Conservation (phyloP, 2,329 filamentous ascomycete species). For the Ophiocordyceps unilateralis region DNA sequence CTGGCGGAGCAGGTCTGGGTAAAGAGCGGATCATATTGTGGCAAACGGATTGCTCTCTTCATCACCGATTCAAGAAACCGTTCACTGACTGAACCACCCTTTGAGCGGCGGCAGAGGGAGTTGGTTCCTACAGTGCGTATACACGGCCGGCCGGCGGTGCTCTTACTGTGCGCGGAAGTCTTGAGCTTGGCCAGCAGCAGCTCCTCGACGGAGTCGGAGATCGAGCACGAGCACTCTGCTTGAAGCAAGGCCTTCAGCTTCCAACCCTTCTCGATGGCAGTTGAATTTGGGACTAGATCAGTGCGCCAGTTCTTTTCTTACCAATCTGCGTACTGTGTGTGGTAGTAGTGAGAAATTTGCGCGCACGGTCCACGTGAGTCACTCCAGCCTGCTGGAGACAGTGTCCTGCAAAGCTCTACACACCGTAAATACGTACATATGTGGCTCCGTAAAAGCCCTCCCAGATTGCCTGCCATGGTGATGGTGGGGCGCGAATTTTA, state of each 20-base stretch:
- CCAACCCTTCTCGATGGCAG: too few species aligned
- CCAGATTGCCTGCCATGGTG: constrained; percentile 12
- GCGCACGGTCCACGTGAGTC: not conserved
- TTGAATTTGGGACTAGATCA: too few species aligned
- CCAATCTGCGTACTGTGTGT: too few species aligned
- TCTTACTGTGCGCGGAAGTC: not conserved
- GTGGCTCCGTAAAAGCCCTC: constrained; percentile 9
- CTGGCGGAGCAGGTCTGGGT: too few species aligned
- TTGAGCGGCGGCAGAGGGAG: too few species aligned
- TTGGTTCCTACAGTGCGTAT: not conserved
- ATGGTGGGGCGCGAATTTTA: constrained; percentile 24
- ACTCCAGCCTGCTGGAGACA: not conserved
- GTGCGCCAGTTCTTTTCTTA: too few species aligned
- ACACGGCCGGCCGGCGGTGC: not conserved
- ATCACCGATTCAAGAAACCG: too few species aligned
- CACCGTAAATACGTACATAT: constrained; percentile 1
- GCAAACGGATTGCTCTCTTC: not conserved
- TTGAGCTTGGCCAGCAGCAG: not conserved
- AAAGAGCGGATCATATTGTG: not conserved
- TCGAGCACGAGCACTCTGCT: too few species aligned
- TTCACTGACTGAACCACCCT: too few species aligned
- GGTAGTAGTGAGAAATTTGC: not conserved
- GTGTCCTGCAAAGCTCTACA: not conserved
- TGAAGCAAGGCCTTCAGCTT: too few species aligned
- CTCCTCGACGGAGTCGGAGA: not conserved